Conservation (phyloP, 1,284 basidiomycete genomes). For the Moniliophthora roreri region DNA sequence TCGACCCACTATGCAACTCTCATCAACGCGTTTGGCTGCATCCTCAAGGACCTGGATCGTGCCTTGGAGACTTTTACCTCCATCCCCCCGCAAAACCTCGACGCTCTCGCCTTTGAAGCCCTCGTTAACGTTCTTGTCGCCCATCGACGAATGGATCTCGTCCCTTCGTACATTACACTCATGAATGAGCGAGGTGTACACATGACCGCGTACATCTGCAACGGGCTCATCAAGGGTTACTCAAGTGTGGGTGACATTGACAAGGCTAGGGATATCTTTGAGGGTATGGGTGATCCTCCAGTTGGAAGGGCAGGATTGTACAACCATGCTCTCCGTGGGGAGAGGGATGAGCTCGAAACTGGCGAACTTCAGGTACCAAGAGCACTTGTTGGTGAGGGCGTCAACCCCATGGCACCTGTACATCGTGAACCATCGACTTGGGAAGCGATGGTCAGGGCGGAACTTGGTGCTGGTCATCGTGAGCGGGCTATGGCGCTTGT, state of each 20-base stretch:
- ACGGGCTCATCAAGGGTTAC: conserved; percentile 89
- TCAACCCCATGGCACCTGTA: conserved; percentile 57
- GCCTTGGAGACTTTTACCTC: conserved; percentile 82
- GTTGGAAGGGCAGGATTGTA: conserved; percentile 87
- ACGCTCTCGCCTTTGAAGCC: conserved; percentile 91
- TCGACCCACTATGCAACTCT: conserved; percentile 92
- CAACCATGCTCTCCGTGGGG: conserved; percentile 61
- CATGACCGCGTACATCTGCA: conserved; percentile 96
- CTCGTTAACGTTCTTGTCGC: conserved; percentile 87
- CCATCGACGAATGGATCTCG: conserved; percentile 78
- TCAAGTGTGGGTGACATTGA: conserved; percentile 73
- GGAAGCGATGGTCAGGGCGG: conserved; percentile 94
- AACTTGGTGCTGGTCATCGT: conserved; percentile 78
- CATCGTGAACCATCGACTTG: conserved; percentile 92
- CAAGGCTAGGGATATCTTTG: conserved; percentile 78
- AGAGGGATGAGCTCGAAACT: conserved; percentile 29
- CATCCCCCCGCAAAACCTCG: conserved; percentile 60
- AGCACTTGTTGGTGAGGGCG: too few relatives aligned
- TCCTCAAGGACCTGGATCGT: conserved; percentile 74
- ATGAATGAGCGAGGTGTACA: conserved; percentile 70
- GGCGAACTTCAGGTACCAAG: too few relatives aligned
- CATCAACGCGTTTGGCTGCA: conserved; percentile 89
- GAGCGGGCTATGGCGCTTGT: conserved; percentile 73
- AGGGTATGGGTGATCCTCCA: conserved; percentile 83
- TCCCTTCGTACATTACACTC: conserved; percentile 66